These are phyloP conservation scores for Alternaria dauci DNA, from an alignment of 2,329 filamentous ascomycete species.

Conservation along the genomic window DNA sequence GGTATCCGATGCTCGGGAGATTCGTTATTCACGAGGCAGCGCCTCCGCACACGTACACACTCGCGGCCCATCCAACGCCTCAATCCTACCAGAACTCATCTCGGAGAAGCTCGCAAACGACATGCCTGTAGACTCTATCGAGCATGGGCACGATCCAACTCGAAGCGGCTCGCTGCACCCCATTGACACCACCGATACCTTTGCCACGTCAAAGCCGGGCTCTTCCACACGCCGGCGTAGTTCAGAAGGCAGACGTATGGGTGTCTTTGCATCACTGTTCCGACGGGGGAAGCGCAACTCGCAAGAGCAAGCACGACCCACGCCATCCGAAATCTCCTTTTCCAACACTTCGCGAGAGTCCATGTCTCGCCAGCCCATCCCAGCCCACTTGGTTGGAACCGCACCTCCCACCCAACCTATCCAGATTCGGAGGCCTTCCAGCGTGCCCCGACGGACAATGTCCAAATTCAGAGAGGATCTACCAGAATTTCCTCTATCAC, in stretches of 20 bases:
- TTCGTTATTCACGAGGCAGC: constrained; percentile 59
- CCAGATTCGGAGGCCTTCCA: constrained; percentile 59
- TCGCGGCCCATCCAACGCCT: constrained; percentile 61
- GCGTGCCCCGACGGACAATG: constrained; percentile 77
- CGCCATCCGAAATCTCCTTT: constrained; percentile 74
- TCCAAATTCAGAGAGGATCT: constrained; percentile 94
- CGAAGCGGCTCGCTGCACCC: constrained; percentile 46
- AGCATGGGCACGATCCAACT: constrained; percentile 39
- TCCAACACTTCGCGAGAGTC: constrained; percentile 92
- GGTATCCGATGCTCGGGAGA: constrained; percentile 58
- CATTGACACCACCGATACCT: constrained; percentile 43
- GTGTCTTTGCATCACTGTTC: constrained; percentile 67
- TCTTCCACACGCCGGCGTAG: constrained; percentile 40
- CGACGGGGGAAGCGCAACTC: constrained; percentile 65
- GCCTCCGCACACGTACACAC: constrained; percentile 58
- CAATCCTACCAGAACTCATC: constrained; percentile 61
- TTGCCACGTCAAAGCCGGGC: constrained; percentile 36
- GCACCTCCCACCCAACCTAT: constrained; percentile 46
- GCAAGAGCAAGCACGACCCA: constrained; percentile 60
- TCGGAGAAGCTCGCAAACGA: constrained; percentile 51
- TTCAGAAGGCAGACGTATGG: constrained; percentile 48
- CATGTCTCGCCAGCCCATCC: constrained; percentile 68
- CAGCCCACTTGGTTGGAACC: constrained; percentile 58
- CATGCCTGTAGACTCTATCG: constrained; percentile 55
- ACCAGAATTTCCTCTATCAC: constrained; percentile 85